Conservation (phyloP, 2,329 filamentous ascomycete species). For the Fusarium sp. region DNA sequence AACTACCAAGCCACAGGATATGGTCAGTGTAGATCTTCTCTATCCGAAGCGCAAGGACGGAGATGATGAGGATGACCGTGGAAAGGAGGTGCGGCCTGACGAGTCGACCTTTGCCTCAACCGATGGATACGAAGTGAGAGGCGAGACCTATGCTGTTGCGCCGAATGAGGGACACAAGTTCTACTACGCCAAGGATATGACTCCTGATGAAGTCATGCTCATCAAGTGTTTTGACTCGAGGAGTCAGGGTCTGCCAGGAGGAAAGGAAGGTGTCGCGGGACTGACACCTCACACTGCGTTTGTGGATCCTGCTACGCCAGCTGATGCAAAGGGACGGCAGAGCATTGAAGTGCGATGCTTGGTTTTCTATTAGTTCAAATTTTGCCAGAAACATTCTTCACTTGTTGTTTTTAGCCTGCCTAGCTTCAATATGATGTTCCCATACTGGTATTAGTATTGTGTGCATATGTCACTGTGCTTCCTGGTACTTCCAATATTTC, state of each 20-base stretch:
- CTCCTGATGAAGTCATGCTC: slow-evolving; percentile 47
- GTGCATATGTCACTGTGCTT: no score
- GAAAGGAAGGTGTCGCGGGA: slow-evolving; percentile 37
- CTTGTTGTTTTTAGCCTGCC: no score
- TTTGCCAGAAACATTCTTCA: no score
- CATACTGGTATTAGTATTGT: no score
- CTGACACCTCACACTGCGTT: slow-evolving; percentile 48
- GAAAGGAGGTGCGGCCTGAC: slow-evolving; percentile 44
- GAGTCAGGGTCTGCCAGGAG: slow-evolving; percentile 43
- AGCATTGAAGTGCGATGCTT: slow-evolving; percentile 48
- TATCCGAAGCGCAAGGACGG: slow-evolving; percentile 44
- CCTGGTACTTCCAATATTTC: no score
- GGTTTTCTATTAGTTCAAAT: slow-evolving; percentile 39
- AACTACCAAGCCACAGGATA: slow-evolving; percentile 43
- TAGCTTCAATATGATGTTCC: neutral
- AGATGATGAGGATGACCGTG: slow-evolving; percentile 44
- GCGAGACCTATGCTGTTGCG: slow-evolving; percentile 41
- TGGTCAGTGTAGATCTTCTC: slow-evolving; percentile 43
- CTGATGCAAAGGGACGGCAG: slow-evolving; percentile 41
- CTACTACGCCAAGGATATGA: slow-evolving; percentile 49
- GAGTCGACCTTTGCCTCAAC: slow-evolving; percentile 30
- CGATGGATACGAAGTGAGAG: slow-evolving; percentile 43
- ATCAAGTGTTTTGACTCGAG: slow-evolving; percentile 50
- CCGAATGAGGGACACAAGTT: slow-evolving; percentile 43
- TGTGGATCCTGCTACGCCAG: slow-evolving; percentile 41